These are phyloP conservation scores for Pythium chondricola DNA, from an alignment of 352 stramenopile species.

Conservation along the genomic window DNA sequence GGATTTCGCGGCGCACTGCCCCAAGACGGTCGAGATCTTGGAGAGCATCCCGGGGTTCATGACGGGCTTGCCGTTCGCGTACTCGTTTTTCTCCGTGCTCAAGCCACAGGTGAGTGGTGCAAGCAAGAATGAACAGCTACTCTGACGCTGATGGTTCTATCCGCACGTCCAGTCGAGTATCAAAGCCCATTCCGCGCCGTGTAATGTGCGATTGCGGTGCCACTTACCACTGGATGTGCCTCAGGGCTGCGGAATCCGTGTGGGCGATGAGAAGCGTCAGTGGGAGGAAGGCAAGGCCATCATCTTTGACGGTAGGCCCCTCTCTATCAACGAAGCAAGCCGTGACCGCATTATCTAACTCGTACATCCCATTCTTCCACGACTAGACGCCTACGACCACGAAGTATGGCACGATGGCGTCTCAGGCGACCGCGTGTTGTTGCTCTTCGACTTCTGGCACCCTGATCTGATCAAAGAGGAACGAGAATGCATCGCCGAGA, in stretches of 20 bases:
- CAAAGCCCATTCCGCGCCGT: conserved; percentile 90
- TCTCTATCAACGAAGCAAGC: no score
- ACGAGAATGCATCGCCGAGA: conserved; percentile 46
- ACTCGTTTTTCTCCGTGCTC: conserved; percentile 95
- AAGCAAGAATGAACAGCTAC: no score
- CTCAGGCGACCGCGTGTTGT: conserved; percentile 65
- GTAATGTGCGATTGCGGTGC: conserved; percentile 93
- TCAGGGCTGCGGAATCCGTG: conserved; percentile 85
- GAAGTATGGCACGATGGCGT: conserved; percentile 70
- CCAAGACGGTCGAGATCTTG: conserved; percentile 59
- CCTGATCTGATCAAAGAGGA: conserved; percentile 55
- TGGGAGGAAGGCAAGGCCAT: conserved; percentile 80
- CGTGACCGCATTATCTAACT: no score
- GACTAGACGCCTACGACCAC: conserved; percentile 77
- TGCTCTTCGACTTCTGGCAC: conserved; percentile 86
- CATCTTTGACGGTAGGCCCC: conserved; percentile 63
- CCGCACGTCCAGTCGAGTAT: conserved; percentile 89
- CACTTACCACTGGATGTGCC: conserved; percentile 93
- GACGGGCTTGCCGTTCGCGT: conserved; percentile 90
- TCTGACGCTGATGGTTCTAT: no score
- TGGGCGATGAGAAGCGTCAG: conserved; percentile 79
- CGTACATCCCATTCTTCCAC: no score
- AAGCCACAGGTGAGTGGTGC: conserved; percentile 58
- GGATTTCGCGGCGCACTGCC: conserved; percentile 59
- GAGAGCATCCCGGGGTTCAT: conserved; percentile 83